Evolutionary conservation across 176 grass and related monocot species (phyloP).

Genomic region (Puya raimondii): DNA sequence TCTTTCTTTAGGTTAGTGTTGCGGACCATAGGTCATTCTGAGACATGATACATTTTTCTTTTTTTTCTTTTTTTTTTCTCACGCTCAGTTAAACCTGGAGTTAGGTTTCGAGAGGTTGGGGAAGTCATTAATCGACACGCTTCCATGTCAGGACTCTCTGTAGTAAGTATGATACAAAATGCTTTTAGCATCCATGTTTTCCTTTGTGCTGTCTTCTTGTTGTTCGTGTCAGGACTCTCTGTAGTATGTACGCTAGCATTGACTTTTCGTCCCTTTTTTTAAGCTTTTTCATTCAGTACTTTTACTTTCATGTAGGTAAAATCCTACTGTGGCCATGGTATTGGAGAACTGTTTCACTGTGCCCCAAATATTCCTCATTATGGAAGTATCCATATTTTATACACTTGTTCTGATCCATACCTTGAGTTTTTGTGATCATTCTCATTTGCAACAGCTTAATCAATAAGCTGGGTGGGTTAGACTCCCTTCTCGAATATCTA

Average conservation of each 20-base stretch:
- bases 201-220: background rate
- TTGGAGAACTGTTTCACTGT: slow-evolving; percentile 93
- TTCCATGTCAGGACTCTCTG: slow-evolving; percentile 78
- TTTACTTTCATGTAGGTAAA: slow-evolving; percentile 58
- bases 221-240: background rate
- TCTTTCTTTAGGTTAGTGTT: background rate
- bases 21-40: background rate
- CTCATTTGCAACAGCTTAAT: background rate
- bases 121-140: slow-evolving; percentile 93
- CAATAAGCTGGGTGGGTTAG: background rate
- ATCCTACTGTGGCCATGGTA: slow-evolving; percentile 97
- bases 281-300: background rate
- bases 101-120: slow-evolving; percentile 84
- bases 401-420: background rate
- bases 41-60: background rate
- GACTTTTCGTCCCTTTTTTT: background rate
- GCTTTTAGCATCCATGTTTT: background rate
- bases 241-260: background rate
- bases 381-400: slow-evolving; percentile 48
- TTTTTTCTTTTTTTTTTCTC: slow-evolving; percentile 13
- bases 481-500: background rate
- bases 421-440: background rate
- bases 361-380: slow-evolving; percentile 98
- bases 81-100: slow-evolving; percentile 86
- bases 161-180: slow-evolving; percentile 42